These are phyloP conservation scores for Zymoseptoria passerinii DNA, from an alignment of 2,329 filamentous ascomycete species.

Conservation along the genomic window DNA sequence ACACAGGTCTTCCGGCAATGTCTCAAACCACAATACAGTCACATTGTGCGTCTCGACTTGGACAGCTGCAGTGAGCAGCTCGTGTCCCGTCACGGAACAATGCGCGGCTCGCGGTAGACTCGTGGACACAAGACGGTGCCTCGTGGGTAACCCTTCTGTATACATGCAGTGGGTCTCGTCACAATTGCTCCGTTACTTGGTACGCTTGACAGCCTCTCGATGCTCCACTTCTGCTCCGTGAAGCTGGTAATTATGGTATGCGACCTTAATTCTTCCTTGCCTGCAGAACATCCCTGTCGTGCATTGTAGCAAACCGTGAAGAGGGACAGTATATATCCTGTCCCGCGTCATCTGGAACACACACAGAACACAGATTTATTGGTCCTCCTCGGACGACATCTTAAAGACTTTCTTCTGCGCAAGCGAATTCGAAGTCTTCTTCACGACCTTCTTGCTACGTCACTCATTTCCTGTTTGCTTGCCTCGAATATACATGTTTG, in stretches of 20 bases:
- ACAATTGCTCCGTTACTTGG: neutral
- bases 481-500: neutral
- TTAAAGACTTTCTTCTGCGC: neutral
- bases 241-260: neutral
- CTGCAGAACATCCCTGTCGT: neutral
- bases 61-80: neutral
- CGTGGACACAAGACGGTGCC: neutral
- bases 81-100: neutral
- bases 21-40: neutral
- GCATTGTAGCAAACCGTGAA: neutral
- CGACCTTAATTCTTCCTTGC: neutral
- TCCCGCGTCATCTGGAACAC: neutral
- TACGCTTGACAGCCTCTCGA: neutral
- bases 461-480: neutral
- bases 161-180: neutral
- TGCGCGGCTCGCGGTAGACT: neutral
- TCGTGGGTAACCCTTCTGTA: neutral
- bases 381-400: neutral
- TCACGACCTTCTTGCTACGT: neutral
- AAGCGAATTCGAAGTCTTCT: neutral
- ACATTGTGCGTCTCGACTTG: neutral
- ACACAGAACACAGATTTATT: neutral
- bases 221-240: neutral
- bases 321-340: neutral
- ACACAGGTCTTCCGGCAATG: neutral